Conservation (phyloP, 129 eudicot species). For the Lactuca sativa region DNA sequence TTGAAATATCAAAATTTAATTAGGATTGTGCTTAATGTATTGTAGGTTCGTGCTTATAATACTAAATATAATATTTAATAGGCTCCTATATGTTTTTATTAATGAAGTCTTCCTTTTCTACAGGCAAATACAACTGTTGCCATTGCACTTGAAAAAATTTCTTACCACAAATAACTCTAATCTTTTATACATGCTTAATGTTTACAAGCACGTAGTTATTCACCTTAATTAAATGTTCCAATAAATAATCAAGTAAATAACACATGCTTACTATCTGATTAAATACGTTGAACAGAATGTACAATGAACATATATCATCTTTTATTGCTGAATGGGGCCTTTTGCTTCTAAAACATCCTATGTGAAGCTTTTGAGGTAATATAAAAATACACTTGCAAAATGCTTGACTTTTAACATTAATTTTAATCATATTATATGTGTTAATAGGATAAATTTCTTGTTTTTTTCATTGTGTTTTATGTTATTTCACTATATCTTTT, state of each 20-base stretch:
- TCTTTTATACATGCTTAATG: slow-evolving; percentile 96
- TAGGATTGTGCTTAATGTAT: slow-evolving; percentile 87
- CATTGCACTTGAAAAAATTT: slow-evolving; percentile 76
- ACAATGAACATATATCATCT: slow-evolving; percentile 90
- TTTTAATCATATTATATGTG: background rate
- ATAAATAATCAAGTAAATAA: background rate
- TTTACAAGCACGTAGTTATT: slow-evolving; percentile 58
- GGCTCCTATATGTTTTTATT: background rate
- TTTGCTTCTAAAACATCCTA: slow-evolving; percentile 76
- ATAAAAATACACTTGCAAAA: background rate
- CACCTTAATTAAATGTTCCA: background rate
- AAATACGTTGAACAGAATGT: slow-evolving; percentile 66
- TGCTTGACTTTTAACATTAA: background rate
- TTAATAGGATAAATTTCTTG: background rate
- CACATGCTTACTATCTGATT: slow-evolving; percentile 1
- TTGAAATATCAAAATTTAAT: slow-evolving; percentile 84
- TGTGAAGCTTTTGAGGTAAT: slow-evolving; percentile 89
- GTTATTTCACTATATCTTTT: no score
- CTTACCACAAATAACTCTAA: slow-evolving; percentile 71
- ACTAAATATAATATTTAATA: background rate
- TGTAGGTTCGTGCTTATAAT: slow-evolving; percentile 59
- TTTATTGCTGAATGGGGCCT: slow-evolving; percentile 86
- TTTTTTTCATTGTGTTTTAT: no score
- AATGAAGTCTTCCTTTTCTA: slow-evolving; percentile 18
- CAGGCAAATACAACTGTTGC: slow-evolving; percentile 99